Conservation (phyloP, 177 flowering plant species). For the Vitis hybrid region DNA sequence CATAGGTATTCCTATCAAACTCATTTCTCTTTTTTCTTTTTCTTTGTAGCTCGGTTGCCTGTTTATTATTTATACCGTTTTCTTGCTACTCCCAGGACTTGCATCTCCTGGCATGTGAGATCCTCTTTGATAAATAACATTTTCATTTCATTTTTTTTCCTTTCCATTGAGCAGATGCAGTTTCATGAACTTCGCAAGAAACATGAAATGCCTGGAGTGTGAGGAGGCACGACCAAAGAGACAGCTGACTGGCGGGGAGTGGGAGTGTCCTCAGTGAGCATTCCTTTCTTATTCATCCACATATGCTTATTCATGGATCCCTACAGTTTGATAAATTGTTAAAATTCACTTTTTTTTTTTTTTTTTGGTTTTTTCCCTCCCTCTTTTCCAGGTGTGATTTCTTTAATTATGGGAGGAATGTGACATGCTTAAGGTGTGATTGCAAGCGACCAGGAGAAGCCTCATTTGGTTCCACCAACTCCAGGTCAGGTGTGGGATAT, state of each 20-base stretch:
- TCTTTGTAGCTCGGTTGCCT: no score
- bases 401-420: conserved; percentile 73
- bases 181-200: conserved; percentile 93
- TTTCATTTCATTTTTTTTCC: neutral
- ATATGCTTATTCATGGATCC: neutral
- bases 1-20: no score
- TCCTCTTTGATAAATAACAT: neutral
- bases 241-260: conserved; percentile 86
- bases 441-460: conserved; percentile 69
- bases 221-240: conserved; percentile 75
- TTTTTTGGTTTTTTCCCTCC: neutral
- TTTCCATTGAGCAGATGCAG: conserved; percentile 60
- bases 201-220: conserved; percentile 81
- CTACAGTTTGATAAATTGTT: neutral
- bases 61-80: no score
- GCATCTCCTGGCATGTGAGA: neutral
- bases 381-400: conserved; percentile 67
- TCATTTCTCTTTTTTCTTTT: no score
- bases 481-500: conserved; percentile 21
- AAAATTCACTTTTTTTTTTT: neutral
- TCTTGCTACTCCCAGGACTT: no score
- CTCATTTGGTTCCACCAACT: conserved; percentile 16
- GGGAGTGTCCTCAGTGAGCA: conserved; percentile 99
- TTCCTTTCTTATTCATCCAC: neutral
- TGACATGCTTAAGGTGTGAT: conserved; percentile 84